phyloP scores from a whole-genome alignment of 202 grass and related monocot species.

The Bolboschoenoplectus hybrid region DNA sequence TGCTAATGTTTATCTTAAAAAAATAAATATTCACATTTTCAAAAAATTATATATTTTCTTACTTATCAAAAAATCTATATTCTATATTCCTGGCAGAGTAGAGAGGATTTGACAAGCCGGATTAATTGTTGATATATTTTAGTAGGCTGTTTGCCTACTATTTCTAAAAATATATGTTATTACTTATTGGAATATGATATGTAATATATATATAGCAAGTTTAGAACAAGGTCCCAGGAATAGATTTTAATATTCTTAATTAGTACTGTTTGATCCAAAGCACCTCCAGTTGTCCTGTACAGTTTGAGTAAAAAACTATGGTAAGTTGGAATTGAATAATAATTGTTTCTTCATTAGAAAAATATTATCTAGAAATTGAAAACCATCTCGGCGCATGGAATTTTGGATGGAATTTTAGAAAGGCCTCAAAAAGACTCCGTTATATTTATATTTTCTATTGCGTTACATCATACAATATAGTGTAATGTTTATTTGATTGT shows the following conservation, averaged over 20 bases:
- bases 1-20: too few relatives aligned
- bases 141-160: background rate
- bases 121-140: background rate
- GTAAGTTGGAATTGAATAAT: background rate
- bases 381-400: conserved; percentile 30
- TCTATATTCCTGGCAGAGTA: too few relatives aligned
- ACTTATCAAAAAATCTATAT: too few relatives aligned
- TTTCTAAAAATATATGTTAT: background rate
- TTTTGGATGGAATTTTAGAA: background rate
- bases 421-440: too few relatives aligned
- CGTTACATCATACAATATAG: too few relatives aligned
- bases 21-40: too few relatives aligned
- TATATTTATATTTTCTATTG: too few relatives aligned
- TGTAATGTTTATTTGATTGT: too few relatives aligned
- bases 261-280: background rate
- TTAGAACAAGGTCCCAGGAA: background rate
- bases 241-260: background rate
- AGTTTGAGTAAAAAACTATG: background rate
- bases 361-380: conserved; percentile 1
- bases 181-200: background rate
- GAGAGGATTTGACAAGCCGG: too few relatives aligned
- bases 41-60: too few relatives aligned
- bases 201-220: background rate
- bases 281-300: conserved; percentile 15
- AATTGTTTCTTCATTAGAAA: background rate